A percentile compares a stretch with the other conserved stretches of the same genome.
Conservation (phyloP, 2,329 filamentous ascomycete genomes). For the Ceratocystis colombiana region DNA sequence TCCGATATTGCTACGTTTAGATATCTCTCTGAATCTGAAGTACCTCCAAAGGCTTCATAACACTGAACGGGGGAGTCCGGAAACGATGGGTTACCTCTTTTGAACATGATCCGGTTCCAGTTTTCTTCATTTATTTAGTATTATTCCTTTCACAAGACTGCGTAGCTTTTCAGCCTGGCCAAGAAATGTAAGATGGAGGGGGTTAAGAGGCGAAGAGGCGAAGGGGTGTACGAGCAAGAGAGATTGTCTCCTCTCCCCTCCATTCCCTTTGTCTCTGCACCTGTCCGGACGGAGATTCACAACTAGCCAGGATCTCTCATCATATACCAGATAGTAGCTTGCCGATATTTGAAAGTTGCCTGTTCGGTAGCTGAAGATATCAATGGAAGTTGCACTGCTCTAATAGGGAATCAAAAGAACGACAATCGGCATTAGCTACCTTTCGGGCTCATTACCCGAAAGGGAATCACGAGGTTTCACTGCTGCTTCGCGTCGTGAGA, state of each 20-base stretch:
- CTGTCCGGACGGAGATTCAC: too few species aligned
- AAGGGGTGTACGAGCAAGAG: not conserved
- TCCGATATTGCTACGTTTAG: not conserved
- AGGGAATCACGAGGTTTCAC: not conserved
- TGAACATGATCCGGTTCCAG: not conserved
- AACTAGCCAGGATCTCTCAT: not conserved
- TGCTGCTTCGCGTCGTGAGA: not conserved
- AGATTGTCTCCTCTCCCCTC: not conserved
- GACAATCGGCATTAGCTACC: not conserved
- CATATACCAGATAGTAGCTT: not conserved
- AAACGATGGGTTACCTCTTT: slow-evolving; percentile 2
- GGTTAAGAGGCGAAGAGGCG: not conserved
- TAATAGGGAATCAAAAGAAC: not conserved
- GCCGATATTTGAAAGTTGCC: slow-evolving; percentile 7
- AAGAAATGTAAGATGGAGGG: not conserved
- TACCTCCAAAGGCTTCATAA: not conserved
- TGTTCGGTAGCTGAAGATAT: slow-evolving; percentile 2
- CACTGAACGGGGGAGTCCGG: not conserved
- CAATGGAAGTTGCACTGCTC: not conserved
- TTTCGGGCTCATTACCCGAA: slow-evolving; percentile 1
- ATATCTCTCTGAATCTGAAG: not conserved
- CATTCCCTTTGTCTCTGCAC: too few species aligned
- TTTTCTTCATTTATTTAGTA: not conserved
- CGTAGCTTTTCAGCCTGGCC: slow-evolving; percentile 5
- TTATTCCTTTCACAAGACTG: not conserved